Evolutionary conservation across 108 stramenopile species (phyloP).

Genomic region (Aurantiochytrium sp.): DNA sequence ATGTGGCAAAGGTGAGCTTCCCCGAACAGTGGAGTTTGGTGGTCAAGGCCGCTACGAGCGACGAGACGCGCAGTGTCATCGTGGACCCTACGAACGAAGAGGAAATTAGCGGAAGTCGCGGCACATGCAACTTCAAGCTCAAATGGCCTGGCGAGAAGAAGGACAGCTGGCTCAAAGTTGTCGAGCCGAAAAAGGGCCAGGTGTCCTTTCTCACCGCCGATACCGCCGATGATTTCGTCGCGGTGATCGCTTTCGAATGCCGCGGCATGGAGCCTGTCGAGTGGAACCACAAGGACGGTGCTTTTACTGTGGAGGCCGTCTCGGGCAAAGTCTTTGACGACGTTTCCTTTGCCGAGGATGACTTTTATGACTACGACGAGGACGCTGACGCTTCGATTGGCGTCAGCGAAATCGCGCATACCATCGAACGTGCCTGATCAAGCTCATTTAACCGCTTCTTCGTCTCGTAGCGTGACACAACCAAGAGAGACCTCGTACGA

Average conservation of each 20-base stretch:
- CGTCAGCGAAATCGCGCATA: not conserved
- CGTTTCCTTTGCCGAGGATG: not conserved
- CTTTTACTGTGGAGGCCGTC: not conserved
- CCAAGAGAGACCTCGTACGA: too few relatives aligned
- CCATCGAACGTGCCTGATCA: not conserved
- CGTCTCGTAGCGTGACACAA: too few relatives aligned
- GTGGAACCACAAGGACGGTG: not conserved
- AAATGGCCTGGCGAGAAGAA: not conserved
- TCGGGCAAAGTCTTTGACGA: not conserved
- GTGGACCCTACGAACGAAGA: not conserved
- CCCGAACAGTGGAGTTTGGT: not conserved
- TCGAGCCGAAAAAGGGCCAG: not conserved
- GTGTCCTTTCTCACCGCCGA: not conserved
- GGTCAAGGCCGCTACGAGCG: not conserved
- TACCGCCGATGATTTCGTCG: not conserved
- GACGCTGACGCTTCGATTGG: not conserved
- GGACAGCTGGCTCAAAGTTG: not conserved
- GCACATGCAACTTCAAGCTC: constrained; percentile 10
- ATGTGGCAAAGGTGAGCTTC: not conserved
- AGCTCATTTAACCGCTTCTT: too few relatives aligned
- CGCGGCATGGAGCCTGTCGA: not conserved
- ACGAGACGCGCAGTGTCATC: not conserved
- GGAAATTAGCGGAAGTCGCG: not conserved
- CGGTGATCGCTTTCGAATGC: not conserved
- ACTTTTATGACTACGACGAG: not conserved